Conservation (phyloP, 1,284 basidiomycete genomes). For the Apiotrichum sp. region DNA sequence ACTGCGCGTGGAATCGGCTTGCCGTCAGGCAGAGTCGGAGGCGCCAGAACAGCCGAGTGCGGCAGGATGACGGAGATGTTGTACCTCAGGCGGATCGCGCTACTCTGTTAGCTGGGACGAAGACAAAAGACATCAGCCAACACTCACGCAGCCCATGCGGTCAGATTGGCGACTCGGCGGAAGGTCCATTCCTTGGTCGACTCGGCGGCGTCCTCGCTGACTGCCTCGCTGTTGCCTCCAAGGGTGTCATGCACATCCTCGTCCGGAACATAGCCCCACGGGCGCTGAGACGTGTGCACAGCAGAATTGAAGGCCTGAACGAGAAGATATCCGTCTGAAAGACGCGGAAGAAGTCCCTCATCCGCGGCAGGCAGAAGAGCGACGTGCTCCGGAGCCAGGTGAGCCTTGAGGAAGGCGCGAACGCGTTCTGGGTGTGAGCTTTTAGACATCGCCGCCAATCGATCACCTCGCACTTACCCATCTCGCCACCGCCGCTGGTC, state of each 20-base stretch:
- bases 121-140: too few species aligned
- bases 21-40: slow-evolving; percentile 6
- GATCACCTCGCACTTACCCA: slow-evolving; percentile 39
- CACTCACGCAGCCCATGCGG: slow-evolving; percentile 45
- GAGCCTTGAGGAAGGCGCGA: slow-evolving; percentile 30
- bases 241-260: slow-evolving; percentile 45
- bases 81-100: slow-evolving; percentile 41
- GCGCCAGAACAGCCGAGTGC: neutral
- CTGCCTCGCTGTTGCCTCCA: neutral
- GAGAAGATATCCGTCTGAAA: slow-evolving; percentile 42
- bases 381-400: slow-evolving; percentile 29
- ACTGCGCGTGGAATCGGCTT: neutral
- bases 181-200: slow-evolving; percentile 41
- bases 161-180: slow-evolving; percentile 39
- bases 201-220: neutral
- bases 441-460: neutral
- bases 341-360: slow-evolving; percentile 6
- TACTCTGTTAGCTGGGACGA: slow-evolving; percentile 6
- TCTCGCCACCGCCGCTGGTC: slow-evolving; percentile 54
- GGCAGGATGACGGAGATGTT: slow-evolving; percentile 35
- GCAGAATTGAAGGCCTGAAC: slow-evolving; percentile 38
- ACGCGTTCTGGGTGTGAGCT: slow-evolving; percentile 21
- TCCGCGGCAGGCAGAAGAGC: slow-evolving; percentile 20
- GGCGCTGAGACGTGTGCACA: slow-evolving; percentile 25
- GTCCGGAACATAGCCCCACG: slow-evolving; percentile 43